Conservation (phyloP, 2,329 filamentous ascomycete genomes). For the Sodiomyces alkalinus region DNA sequence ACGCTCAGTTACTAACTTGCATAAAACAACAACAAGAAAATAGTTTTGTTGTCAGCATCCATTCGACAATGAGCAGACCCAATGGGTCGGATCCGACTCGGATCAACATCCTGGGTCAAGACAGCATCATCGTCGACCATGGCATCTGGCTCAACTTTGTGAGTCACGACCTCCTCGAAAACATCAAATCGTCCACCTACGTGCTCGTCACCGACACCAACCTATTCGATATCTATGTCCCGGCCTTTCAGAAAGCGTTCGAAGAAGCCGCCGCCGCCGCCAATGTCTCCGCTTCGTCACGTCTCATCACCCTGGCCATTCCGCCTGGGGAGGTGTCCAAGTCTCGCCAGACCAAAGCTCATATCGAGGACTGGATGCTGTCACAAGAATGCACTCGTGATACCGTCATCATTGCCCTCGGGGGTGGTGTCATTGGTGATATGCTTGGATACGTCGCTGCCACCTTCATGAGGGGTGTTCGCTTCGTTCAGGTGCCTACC, state of each 20-base stretch:
- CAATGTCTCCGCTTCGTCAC: too few species aligned
- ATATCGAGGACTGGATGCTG: constrained; percentile 96
- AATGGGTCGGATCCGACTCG: constrained; percentile 27
- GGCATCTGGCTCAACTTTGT: constrained; percentile 78
- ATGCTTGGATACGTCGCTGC: constrained; percentile 96
- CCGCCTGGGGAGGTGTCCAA: constrained; percentile 90
- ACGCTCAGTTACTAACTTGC: too few species aligned
- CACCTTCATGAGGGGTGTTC: constrained; percentile 95
- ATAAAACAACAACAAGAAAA: too few species aligned
- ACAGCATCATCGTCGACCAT: constrained; percentile 84
- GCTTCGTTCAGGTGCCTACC: constrained; percentile 92
- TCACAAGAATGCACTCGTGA: constrained; percentile 84
- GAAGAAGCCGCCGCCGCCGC: constrained; percentile 12
- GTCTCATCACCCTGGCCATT: constrained; percentile 74
- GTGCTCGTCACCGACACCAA: constrained; percentile 96
- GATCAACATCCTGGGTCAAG: constrained; percentile 75
- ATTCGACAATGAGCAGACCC: constrained; percentile 6
- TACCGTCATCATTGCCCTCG: constrained; percentile 85
- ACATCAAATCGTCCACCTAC: constrained; percentile 76
- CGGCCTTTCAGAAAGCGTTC: constrained; percentile 45
- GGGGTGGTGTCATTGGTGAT: constrained; percentile 93
- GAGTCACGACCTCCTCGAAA: constrained; percentile 62
- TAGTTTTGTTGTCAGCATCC: too few species aligned
- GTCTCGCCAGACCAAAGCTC: constrained; percentile 80
- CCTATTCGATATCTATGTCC: constrained; percentile 64